phyloP scores from a whole-genome alignment of 2,329 filamentous ascomycete species.

The Paraconiothyrium sp. region DNA sequence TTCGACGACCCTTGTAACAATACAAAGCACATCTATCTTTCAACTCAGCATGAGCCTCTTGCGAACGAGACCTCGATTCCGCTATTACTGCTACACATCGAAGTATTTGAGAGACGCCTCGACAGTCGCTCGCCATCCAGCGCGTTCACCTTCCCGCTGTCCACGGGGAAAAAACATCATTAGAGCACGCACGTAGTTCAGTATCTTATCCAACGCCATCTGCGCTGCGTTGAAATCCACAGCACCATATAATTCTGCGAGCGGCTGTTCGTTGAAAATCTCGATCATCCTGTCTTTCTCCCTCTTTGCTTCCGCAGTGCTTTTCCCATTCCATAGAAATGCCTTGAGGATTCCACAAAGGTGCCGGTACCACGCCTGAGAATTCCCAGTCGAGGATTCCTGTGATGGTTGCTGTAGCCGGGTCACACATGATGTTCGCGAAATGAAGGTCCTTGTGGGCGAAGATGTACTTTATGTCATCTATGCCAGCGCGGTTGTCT shows the following conservation, averaged over 20 bases:
- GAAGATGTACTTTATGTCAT: not conserved
- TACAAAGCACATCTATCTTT: not conserved
- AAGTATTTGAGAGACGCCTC: not conserved
- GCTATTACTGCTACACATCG: not conserved
- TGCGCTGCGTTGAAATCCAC: not conserved
- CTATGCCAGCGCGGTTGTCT: not conserved
- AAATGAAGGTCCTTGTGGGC: slow-evolving; percentile 4
- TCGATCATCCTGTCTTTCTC: not conserved
- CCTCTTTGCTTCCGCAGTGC: not conserved
- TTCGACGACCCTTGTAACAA: not conserved
- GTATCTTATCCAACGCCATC: not conserved
- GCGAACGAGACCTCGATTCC: not conserved
- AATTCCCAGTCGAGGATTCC: slow-evolving; percentile 1
- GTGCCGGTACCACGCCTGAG: not conserved
- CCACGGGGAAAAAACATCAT: not conserved
- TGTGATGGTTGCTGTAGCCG: not conserved
- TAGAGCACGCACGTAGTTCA: not conserved
- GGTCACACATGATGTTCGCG: not conserved
- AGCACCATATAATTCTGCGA: not conserved
- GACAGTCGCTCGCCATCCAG: not conserved
- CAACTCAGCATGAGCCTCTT: not conserved
- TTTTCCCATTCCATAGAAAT: not conserved
- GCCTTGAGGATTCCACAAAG: not conserved
- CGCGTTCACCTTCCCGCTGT: not conserved
- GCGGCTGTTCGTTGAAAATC: not conserved